These are phyloP conservation scores for Pseudogymnoascus sp. DNA, from an alignment of 2,329 filamentous ascomycete species.

Conservation along the genomic window DNA sequence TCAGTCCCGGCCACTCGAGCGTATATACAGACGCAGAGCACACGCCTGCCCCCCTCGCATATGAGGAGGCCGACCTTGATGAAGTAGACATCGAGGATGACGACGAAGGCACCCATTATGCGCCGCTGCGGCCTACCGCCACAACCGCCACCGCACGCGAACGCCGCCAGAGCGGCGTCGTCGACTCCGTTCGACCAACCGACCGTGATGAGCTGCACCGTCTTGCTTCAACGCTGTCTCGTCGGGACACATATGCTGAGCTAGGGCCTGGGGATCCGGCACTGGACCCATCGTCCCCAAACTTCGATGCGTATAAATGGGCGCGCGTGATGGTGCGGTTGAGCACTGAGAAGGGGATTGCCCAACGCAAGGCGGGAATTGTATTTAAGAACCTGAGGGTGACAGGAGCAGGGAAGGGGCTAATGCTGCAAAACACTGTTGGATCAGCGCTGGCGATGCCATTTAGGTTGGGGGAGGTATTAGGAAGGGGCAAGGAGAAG, in stretches of 20 bases:
- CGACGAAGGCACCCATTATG: background rate
- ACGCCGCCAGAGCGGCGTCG: background rate
- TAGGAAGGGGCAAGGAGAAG: conserved; percentile 45
- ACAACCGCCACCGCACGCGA: background rate
- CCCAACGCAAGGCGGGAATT: conserved; percentile 47
- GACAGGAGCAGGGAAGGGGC: conserved; percentile 55
- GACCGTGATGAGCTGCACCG: conserved; percentile 22
- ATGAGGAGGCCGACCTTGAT: background rate
- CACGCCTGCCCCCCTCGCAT: background rate
- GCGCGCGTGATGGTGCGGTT: conserved; percentile 40
- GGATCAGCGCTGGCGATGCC: conserved; percentile 50
- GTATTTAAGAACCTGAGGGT: conserved; percentile 59
- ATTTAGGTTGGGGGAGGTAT: conserved; percentile 47
- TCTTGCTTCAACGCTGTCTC: conserved; percentile 21
- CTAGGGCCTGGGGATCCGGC: conserved; percentile 38
- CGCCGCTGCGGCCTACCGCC: background rate
- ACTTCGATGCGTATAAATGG: conserved; percentile 49
- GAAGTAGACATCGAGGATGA: background rate
- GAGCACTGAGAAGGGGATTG: conserved; percentile 48
- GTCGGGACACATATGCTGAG: conserved; percentile 27
- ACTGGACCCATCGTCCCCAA: conserved; percentile 42
- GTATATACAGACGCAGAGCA: background rate
- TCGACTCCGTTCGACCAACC: conserved; percentile 10
- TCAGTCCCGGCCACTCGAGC: background rate
- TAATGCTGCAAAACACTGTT: conserved; percentile 63